These are phyloP conservation scores for Henckelia pumila DNA, from an alignment of 257 asterid genomes.

Conservation along the genomic window DNA sequence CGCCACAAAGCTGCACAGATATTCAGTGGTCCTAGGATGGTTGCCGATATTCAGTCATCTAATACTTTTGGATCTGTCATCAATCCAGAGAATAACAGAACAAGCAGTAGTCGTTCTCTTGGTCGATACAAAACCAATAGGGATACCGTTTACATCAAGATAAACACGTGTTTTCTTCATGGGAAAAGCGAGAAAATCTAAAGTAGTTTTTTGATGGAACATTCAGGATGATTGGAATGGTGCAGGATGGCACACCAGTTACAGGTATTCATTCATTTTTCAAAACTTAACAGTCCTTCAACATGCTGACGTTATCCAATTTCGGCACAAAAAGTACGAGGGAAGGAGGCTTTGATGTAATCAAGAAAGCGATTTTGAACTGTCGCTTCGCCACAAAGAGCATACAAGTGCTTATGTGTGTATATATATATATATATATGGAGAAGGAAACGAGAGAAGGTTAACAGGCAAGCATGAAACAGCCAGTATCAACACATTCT, in stretches of 20 bases:
- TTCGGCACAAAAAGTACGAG: constrained; percentile 90
- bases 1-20: constrained; percentile 91
- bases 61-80: no score
- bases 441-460: constrained; percentile 97
- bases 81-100: neutral
- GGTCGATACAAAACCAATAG: constrained; percentile 94
- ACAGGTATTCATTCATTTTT: constrained; percentile 49
- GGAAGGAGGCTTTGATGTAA: constrained; percentile 86
- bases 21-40: constrained; percentile 71
- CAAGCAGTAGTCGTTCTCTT: no score
- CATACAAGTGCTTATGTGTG: constrained; percentile 97
- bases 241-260: constrained; percentile 89
- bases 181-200: constrained; percentile 10
- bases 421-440: no score
- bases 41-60: constrained; percentile 49
- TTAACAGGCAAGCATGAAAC: constrained; percentile 97
- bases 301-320: neutral
- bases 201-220: constrained; percentile 4
- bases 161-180: neutral
- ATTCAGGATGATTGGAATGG: constrained; percentile 97
- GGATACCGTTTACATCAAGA: constrained; percentile 48
- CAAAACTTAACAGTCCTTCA: neutral
- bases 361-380: constrained; percentile 89
- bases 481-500: no score
- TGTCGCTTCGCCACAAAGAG: constrained; percentile 87